These are phyloP conservation scores for Candida taoyuanica DNA, from an alignment of 805 yeast genomes.

Conservation along the genomic window DNA sequence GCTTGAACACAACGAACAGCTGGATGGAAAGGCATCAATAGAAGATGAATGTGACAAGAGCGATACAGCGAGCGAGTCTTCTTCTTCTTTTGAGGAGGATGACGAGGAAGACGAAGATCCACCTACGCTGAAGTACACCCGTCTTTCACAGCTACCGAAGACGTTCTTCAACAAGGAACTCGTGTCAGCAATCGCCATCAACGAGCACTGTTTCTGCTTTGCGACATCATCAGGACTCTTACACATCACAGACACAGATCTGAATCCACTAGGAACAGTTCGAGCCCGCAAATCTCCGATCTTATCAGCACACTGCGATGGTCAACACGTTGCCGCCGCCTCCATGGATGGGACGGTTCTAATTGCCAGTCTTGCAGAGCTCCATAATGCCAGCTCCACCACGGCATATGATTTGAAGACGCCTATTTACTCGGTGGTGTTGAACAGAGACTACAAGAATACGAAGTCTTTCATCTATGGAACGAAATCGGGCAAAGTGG, in stretches of 20 bases:
- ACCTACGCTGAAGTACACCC: conserved; percentile 69
- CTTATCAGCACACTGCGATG: conserved; percentile 61
- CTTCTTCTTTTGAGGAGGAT: too few relatives aligned
- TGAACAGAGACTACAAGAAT: conserved; percentile 63
- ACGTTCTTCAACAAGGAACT: conserved; percentile 73
- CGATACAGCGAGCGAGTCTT: too few relatives aligned
- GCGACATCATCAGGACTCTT: conserved; percentile 89
- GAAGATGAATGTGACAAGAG: conserved; percentile 1
- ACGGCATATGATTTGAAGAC: conserved; percentile 75
- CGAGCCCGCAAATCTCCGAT: conserved; percentile 86
- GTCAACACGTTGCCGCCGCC: conserved; percentile 73
- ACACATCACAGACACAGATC: conserved; percentile 59
- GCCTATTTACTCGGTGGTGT: conserved; percentile 82
- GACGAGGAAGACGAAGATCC: conserved; percentile 54
- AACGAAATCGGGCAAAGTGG: conserved; percentile 82
- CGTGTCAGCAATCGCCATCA: conserved; percentile 62
- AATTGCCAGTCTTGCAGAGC: conserved; percentile 53
- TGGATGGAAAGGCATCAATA: conserved; percentile 8
- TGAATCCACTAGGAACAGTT: conserved; percentile 61
- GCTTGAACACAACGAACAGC: conserved; percentile 6
- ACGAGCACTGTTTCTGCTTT: conserved; percentile 60
- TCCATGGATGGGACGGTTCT: conserved; percentile 94
- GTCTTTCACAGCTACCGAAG: conserved; percentile 64
- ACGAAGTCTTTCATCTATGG: conserved; percentile 75
- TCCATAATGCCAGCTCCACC: conserved; percentile 16